Conservation (phyloP, 495 filamentous ascomycete genomes). For the Annulohypoxylon stygium region DNA sequence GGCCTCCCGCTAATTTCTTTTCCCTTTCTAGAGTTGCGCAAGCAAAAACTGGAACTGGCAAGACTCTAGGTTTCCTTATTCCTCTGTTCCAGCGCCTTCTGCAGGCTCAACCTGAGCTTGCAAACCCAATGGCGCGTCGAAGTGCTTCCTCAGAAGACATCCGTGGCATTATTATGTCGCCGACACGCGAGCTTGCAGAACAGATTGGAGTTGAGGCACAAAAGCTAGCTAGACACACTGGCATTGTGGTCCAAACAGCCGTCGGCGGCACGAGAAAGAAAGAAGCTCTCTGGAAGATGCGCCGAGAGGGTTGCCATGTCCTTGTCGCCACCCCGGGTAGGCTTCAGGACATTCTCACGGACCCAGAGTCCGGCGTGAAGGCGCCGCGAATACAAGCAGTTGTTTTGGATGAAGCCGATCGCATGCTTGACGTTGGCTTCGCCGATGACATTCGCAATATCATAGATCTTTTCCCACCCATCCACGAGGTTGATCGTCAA, state of each 20-base stretch:
- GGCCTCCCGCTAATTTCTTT: conserved; percentile 42
- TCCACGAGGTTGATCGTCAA: conserved; percentile 73
- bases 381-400: conserved; percentile 82
- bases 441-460: conserved; percentile 81
- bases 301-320: conserved; percentile 83
- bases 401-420: conserved; percentile 94
- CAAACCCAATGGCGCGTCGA: conserved; percentile 32
- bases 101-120: conserved; percentile 66
- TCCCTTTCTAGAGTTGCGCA: conserved; percentile 77
- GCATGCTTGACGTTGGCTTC: conserved; percentile 92
- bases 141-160: conserved; percentile 73
- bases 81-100: conserved; percentile 81
- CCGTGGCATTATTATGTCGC: conserved; percentile 90
- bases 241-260: conserved; percentile 82
- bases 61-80: conserved; percentile 86
- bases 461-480: conserved; percentile 72
- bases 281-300: conserved; percentile 70
- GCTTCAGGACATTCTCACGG: conserved; percentile 84
- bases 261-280: conserved; percentile 89
- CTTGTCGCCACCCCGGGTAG: conserved; percentile 93
- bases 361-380: conserved; percentile 71
- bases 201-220: conserved; percentile 89
- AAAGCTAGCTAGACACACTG: conserved; percentile 75
- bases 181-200: conserved; percentile 93
- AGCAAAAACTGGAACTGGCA: conserved; percentile 89